Base-by-base conservation (phyloP, 768 basidiomycete genomes). In the Mrakia gelida region DNA sequence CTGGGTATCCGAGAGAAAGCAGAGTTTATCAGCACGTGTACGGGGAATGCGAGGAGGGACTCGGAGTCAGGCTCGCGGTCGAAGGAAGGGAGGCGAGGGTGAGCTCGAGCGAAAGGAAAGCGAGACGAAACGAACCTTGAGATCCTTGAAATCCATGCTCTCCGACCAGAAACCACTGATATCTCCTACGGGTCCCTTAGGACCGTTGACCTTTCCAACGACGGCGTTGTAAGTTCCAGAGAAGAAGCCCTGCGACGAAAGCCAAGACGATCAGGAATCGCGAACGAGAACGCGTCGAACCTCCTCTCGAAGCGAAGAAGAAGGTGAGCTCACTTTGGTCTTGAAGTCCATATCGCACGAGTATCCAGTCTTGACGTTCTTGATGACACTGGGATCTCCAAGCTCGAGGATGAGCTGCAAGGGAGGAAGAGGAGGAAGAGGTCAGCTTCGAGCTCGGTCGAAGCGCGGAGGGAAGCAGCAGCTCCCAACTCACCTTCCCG, bases 141-240 rank as follows among this genome's bases (percentile, higher is more conserved):
- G 83, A 73, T 87, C 87, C 85, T 90, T 92, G 84, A 91, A 91
- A 79, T 95, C 93, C 91, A 99, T 95, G 38, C 89, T 83, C 80
- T 92, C 89, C 83, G 90, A 93, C 97, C 97, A 99, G 83, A 91
- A 89, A 41, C 97, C 97, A 21, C 88, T 88, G 54, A 99, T 85
- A 82, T 98, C 95, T 7, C 95, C 97, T 21, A 92, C 86, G 16
- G 80, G 73, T 3, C 93, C 92, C 9, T 85, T 85, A 18, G 88
- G 87, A 71, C 87, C 88, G 80, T 91, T 91, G 81, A 98, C 88
- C 80, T 90, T 89, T 15, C 97, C 97, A 8, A 89, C 84, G 78
- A 99, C 88, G 54, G 91, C 90, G 83, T 99, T 98, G 87, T 98
- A 96, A 75, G 92, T 92, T 32, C 97, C 97, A 0, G 94, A 95